Conservation (phyloP, 2,329 filamentous ascomycete genomes). For the Talaromyces sp. region DNA sequence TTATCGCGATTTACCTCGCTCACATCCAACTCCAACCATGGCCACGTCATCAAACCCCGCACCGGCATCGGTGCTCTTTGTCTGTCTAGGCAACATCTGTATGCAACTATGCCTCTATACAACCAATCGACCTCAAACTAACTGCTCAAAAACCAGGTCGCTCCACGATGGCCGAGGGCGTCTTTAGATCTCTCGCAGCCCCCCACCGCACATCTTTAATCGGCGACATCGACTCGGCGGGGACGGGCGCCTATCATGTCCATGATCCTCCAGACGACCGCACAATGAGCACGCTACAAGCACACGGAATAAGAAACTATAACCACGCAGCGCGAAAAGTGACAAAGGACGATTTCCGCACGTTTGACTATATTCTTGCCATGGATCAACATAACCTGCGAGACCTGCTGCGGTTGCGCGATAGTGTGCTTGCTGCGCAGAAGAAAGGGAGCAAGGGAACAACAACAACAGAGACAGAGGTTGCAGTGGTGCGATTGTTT, state of each 20-base stretch:
- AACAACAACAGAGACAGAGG: slow-evolving; percentile 19
- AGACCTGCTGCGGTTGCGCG: slow-evolving; percentile 60
- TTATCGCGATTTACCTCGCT: background rate
- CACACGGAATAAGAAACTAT: slow-evolving; percentile 73
- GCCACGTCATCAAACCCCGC: background rate
- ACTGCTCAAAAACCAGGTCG: slow-evolving; percentile 40
- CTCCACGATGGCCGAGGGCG: slow-evolving; percentile 93
- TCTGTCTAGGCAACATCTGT: slow-evolving; percentile 97
- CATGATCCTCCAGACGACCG: slow-evolving; percentile 73
- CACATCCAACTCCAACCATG: background rate
- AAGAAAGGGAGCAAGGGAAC: background rate
- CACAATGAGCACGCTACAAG: slow-evolving; percentile 72
- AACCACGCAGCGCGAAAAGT: slow-evolving; percentile 73
- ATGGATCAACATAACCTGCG: slow-evolving; percentile 85
- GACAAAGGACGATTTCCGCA: slow-evolving; percentile 66
- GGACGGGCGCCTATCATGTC: slow-evolving; percentile 82
- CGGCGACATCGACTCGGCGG: slow-evolving; percentile 74
- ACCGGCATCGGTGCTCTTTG: slow-evolving; percentile 74
- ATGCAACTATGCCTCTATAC: slow-evolving; percentile 14
- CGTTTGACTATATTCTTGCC: slow-evolving; percentile 89
- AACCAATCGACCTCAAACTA: slow-evolving; percentile 2
- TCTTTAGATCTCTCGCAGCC: slow-evolving; percentile 67
- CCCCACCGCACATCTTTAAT: slow-evolving; percentile 59
- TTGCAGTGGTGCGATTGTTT: slow-evolving; percentile 69
- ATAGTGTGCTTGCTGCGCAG: slow-evolving; percentile 33